Evolutionary conservation across 495 filamentous ascomycete species (phyloP).

Genomic region (Penicillium lagena): DNA sequence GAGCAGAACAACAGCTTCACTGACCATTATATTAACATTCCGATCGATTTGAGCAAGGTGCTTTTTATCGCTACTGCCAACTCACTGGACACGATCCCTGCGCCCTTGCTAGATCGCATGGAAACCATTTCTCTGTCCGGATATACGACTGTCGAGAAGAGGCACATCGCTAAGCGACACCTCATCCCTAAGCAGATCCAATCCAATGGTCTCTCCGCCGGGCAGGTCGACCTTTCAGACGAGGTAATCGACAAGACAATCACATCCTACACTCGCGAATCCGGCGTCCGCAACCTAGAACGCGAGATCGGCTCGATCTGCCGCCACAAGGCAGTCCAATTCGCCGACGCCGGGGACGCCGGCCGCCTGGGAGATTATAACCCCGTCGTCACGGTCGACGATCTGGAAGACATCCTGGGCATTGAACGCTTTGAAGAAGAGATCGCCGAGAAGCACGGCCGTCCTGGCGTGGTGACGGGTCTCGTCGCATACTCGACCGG

Average conservation of each 20-base stretch:
- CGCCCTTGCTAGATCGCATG: slow-evolving; percentile 94
- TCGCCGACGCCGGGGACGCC: slow-evolving; percentile 79
- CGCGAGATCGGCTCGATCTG: slow-evolving; percentile 93
- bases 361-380: slow-evolving; percentile 65
- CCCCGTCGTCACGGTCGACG: slow-evolving; percentile 63
- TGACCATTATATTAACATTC: slow-evolving; percentile 96
- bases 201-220: slow-evolving; percentile 67
- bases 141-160: slow-evolving; percentile 97
- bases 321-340: slow-evolving; percentile 92
- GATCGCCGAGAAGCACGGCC: slow-evolving; percentile 79
- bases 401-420: slow-evolving; percentile 86
- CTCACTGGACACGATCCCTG: slow-evolving; percentile 88
- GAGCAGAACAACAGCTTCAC: slow-evolving; percentile 95
- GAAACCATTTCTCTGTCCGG: slow-evolving; percentile 87
- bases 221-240: slow-evolving; percentile 67
- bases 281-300: slow-evolving; percentile 95
- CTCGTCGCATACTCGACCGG: slow-evolving; percentile 94
- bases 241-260: slow-evolving; percentile 92
- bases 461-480: slow-evolving; percentile 92
- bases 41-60: slow-evolving; percentile 92
- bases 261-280: slow-evolving; percentile 91
- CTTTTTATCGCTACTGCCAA: slow-evolving; percentile 99
- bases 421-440: slow-evolving; percentile 95
- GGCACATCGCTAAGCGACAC: slow-evolving; percentile 89
- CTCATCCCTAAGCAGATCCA: slow-evolving; percentile 90